Evolutionary conservation across 2,329 filamentous ascomycete genomes (phyloP).

Genomic region (Fusarium virguliforme): DNA sequence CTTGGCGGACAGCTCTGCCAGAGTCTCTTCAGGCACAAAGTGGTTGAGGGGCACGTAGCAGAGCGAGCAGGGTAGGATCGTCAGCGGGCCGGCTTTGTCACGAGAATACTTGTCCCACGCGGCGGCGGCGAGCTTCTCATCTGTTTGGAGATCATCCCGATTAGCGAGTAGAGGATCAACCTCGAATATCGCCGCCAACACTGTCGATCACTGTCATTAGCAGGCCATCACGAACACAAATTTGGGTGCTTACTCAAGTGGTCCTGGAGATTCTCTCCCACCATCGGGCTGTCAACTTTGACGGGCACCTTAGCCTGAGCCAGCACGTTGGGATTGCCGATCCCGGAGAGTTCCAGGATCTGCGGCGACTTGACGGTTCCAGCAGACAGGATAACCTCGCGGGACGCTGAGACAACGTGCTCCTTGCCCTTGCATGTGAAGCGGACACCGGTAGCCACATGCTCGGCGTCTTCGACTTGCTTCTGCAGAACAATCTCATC

Average conservation of each 20-base stretch:
- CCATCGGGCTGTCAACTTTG: slow-evolving; percentile 61
- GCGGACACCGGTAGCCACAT: slow-evolving; percentile 53
- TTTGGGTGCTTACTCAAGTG: slow-evolving; percentile 55
- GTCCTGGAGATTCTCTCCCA: slow-evolving; percentile 67
- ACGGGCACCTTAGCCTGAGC: slow-evolving; percentile 57
- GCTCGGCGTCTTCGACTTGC: slow-evolving; percentile 14
- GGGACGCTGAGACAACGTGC: slow-evolving; percentile 58
- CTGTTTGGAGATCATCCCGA: slow-evolving; percentile 58
- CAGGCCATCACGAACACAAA: not conserved
- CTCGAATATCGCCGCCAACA: slow-evolving; percentile 63
- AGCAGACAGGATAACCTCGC: slow-evolving; percentile 72
- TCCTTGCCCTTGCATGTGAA: slow-evolving; percentile 58
- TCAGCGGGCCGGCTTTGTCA: slow-evolving; percentile 56
- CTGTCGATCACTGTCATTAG: slow-evolving; percentile 50
- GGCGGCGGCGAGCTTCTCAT: slow-evolving; percentile 50
- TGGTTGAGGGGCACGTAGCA: slow-evolving; percentile 61
- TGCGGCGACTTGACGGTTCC: slow-evolving; percentile 72
- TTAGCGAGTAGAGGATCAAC: slow-evolving; percentile 60
- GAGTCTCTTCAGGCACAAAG: slow-evolving; percentile 48
- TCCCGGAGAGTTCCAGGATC: slow-evolving; percentile 74
- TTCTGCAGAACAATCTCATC: slow-evolving; percentile 49
- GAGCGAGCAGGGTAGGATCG: slow-evolving; percentile 60
- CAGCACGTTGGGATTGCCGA: slow-evolving; percentile 64
- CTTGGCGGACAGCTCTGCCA: slow-evolving; percentile 44
- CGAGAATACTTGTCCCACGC: slow-evolving; percentile 56